Base-by-base conservation (phyloP, 306 rosid species). In the Casuarina equisetifolia region DNA sequence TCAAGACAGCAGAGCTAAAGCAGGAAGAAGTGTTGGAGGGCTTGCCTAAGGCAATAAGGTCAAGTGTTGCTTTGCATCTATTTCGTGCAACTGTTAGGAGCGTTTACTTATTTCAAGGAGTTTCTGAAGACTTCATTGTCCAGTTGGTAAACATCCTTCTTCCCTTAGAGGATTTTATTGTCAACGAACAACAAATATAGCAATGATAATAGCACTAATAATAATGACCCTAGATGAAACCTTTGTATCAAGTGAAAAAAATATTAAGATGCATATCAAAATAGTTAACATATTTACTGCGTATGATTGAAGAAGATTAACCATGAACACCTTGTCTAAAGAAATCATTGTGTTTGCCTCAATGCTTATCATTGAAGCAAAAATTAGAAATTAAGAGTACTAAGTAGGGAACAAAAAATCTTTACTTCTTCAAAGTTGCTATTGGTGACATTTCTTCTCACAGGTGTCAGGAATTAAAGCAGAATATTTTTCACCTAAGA, bases 401-500 rank as follows among this genome's bases (percentile, higher is more conserved):
- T 35, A 61, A 10, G 19, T 20, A 32, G 43, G 43, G 36, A 0
- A 57, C 19, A 57, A 51, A 8, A 2, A 16, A 66, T 66, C 48
- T 64, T 64, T 40, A 66, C 3, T 39, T 66, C 70, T 6, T 10
- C 32, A 16, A 40, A 39, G 49, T 16, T 64, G 70, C 20, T 7
- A 75, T 68, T 78, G 50, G 44, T 69, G 55, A 55, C 73, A 76
- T 63, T 63, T 78, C 7, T 74, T 61, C 75, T 71, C 74, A 77
- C 90, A 94, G 97, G 90, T 86, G 50, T 86, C 97, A 48, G 98
- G 89, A 74, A 86, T 88, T 88, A 89, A 85, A 86, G 97, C 93
- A 67, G 97, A 94, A 79, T 94, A 90, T 79, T 94, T 87, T 74
- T 94, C 94, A 42, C 91, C 98, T 11, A 94, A 89, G 89, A 89